These are phyloP conservation scores for Camellia lanceoleosa DNA, from an alignment of 148 eudicot species.

Conservation along the genomic window DNA sequence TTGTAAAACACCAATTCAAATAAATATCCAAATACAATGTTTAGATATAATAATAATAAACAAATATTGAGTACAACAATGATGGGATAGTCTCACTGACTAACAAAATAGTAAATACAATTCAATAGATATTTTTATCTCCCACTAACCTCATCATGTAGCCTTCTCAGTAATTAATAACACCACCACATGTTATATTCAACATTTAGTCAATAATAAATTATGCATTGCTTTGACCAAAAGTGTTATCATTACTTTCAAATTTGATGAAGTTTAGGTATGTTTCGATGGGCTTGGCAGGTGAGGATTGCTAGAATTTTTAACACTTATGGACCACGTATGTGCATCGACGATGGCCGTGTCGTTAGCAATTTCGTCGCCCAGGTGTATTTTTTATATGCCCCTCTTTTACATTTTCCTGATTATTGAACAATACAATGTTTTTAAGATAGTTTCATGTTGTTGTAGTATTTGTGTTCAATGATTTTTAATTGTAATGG, in stretches of 20 bases:
- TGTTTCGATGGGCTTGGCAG: slow-evolving; percentile 18
- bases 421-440: background rate
- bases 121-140: no score
- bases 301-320: slow-evolving; percentile 62
- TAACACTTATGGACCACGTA: slow-evolving; percentile 63
- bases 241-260: no score
- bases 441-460: background rate
- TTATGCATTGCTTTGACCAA: background rate
- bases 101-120: no score
- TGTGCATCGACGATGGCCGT: slow-evolving; percentile 67
- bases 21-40: no score
- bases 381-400: slow-evolving; percentile 32
- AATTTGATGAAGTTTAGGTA: background rate
- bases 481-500: background rate
- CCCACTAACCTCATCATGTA: no score
- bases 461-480: background rate
- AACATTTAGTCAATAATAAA: no score
- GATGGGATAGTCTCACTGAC: no score
- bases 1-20: no score
- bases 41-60: no score
- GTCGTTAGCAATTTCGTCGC: slow-evolving; percentile 74
- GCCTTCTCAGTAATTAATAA: no score
- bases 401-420: background rate
- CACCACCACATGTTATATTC: no score
- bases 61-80: no score